phyloP scores from a whole-genome alignment of 73 alveolate species.

The Paramecium bursaria region DNA sequence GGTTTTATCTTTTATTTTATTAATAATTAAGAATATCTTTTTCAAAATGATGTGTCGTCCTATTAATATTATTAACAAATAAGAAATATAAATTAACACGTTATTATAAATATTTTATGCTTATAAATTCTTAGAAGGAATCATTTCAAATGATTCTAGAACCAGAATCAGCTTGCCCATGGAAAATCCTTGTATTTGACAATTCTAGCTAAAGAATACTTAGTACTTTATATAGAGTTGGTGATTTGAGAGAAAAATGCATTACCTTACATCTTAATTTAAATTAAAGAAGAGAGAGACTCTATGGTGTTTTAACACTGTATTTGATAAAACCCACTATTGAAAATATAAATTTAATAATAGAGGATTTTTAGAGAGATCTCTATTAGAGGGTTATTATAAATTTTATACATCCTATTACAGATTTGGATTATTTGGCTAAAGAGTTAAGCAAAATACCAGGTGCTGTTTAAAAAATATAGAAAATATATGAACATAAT shows the following conservation, averaged over 20 bases:
- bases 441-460: conserved; percentile 55
- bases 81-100: no score
- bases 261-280: conserved; percentile 62
- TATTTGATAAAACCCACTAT: conserved; percentile 45
- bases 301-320: conserved; percentile 55
- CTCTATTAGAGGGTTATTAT: conserved; percentile 57
- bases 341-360: conserved; percentile 1
- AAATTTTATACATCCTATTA: conserved; percentile 56
- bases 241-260: conserved; percentile 67
- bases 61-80: no score
- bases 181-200: conserved; percentile 63
- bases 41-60: no score
- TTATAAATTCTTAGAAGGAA: not conserved
- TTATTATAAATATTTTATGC: no score
- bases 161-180: conserved; percentile 34
- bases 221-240: conserved; percentile 60
- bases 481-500: conserved; percentile 49
- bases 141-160: not conserved
- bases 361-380: conserved; percentile 67
- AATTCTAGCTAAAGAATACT: conserved; percentile 49
- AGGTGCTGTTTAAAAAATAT: conserved; percentile 60
- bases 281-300: conserved; percentile 60
- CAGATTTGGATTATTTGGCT: conserved; percentile 48
- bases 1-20: no score
- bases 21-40: no score